phyloP scores from a whole-genome alignment of 192 early-diverging fungal species.

The Diversispora eburnea region DNA sequence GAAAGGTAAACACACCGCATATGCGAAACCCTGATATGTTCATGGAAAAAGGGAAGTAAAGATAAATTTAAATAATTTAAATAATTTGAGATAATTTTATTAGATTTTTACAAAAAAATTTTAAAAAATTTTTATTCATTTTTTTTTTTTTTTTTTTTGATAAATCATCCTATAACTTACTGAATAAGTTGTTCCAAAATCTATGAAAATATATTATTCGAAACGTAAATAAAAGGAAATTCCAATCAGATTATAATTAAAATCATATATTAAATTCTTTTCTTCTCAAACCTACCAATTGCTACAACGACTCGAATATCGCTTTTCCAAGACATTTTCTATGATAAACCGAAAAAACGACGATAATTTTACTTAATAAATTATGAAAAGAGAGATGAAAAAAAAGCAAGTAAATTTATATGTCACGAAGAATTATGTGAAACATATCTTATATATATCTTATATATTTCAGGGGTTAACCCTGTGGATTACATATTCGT shows the following conservation, averaged over 20 bases:
- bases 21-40: not conserved
- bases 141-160: not conserved
- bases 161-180: not conserved
- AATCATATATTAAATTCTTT: not conserved
- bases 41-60: not conserved
- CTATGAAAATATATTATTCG: not conserved
- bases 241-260: not conserved
- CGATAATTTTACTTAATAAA: too few relatives aligned
- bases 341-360: too few relatives aligned
- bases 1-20: not conserved
- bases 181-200: conserved; percentile 15
- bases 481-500: too few relatives aligned
- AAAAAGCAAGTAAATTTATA: too few relatives aligned
- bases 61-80: not conserved
- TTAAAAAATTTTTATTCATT: too few relatives aligned
- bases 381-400: too few relatives aligned
- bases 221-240: not conserved
- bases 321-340: not conserved
- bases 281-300: not conserved
- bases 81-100: too few relatives aligned
- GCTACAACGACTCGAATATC: not conserved
- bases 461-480: too few relatives aligned
- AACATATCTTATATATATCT: too few relatives aligned
- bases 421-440: too few relatives aligned
- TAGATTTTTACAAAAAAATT: too few relatives aligned